A percentile compares a stretch with the other conserved stretches of the same genome.
phyloP scores from a whole-genome alignment of 106 monocot species.

The Gastrodia elata region DNA sequence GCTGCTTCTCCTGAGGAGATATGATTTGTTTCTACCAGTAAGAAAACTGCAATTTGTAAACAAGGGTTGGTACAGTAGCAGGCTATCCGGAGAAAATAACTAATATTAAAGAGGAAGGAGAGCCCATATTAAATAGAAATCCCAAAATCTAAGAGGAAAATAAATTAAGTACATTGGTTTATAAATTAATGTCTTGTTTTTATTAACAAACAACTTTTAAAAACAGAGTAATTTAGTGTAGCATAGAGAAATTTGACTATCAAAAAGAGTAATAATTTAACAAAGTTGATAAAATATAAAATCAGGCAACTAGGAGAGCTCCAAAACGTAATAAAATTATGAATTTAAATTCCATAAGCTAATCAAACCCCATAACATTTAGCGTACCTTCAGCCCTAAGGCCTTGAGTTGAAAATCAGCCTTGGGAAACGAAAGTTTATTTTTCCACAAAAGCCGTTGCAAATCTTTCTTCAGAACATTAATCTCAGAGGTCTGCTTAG shows the following conservation, averaged over 20 bases:
- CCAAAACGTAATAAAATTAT: neutral
- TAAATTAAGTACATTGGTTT: neutral
- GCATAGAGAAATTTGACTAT: neutral
- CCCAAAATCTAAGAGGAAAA: neutral
- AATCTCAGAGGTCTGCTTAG: constrained; percentile 32
- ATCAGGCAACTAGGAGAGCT: neutral
- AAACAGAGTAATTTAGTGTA: neutral
- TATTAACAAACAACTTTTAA: neutral
- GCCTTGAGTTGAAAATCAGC: constrained; percentile 74
- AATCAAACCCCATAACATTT: neutral
- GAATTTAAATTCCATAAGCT: neutral
- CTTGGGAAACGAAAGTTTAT: constrained; percentile 64
- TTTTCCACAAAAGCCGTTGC: constrained; percentile 93
- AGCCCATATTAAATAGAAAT: neutral
- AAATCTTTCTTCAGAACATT: constrained; percentile 72
- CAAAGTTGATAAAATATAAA: neutral
- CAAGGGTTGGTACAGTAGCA: neutral
- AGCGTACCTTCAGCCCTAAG: constrained; percentile 70
- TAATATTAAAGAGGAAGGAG: too few species aligned
- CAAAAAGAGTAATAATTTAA: neutral
- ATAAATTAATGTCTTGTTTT: neutral
- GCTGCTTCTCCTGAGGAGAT: too few species aligned
- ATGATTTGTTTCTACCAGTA: neutral
- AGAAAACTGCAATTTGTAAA: neutral
- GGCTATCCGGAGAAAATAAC: neutral